Evolutionary conservation across 192 early-diverging fungal genomes (phyloP), one percentile per base, ranked within the genome.

Genomic region (Umbelopsis vinacea): DNA sequence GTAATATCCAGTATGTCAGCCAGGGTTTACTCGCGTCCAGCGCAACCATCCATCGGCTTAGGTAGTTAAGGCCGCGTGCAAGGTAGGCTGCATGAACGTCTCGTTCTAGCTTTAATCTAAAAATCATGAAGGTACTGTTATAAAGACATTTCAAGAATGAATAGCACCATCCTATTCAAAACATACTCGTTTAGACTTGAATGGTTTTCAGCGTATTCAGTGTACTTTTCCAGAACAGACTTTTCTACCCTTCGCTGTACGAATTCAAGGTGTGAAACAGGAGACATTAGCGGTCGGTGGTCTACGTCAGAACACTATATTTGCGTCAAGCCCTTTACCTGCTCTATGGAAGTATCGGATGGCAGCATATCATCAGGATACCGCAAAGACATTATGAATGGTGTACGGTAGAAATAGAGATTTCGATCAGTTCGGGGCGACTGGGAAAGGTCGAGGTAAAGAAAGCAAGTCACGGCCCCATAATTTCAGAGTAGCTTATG

Each of bases 1-100:
- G 94, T 46, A 95, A 71, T 26, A 91, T 90, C 97, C 97, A 98
- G 70, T 93, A 96, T 9, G 90, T 82, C 26, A 98, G 78, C 97
- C 97, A 98, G 24, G 96, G 94, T 72, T 90, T 90, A 67, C 88
- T 90, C 14, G 97, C 91, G 78, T 98, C 97, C 29, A 96, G 84
- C 0, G 79, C 84, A 7, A 88, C 82, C 67, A 88, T 89, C 54
- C 81, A 82, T 24, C 79, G 68, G 9, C 84, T 81, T 33, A 94
- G 77, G 6, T 84, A 75, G 12, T 80, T 67, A 8, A 93, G 70
- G 12, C 83, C 83, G 22, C 77, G 73, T 11, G 33, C 46, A 1
- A 95, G 66, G 74, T 88, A 95, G 35, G 76, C 66, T 46, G 85
- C 76, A 78, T 96, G 94, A 35, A 52, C 70, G 23, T 63, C 55